Conservation (phyloP, 257 asterid genomes). For the Mentha longifolia region DNA sequence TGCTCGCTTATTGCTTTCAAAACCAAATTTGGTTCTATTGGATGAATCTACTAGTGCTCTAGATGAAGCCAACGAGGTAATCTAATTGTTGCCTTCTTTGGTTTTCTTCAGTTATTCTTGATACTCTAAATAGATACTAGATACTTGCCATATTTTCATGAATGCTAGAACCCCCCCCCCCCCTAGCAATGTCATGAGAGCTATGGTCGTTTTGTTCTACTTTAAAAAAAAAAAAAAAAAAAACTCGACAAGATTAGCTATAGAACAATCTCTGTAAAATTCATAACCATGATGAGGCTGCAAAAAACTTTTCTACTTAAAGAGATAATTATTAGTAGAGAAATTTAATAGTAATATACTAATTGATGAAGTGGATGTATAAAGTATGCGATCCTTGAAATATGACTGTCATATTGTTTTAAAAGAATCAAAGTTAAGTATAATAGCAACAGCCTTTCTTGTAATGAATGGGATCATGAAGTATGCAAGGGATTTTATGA, state of each 20-base stretch:
- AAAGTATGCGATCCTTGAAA: not conserved
- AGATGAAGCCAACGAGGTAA: constrained; percentile 88
- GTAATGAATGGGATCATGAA: constrained; percentile 11
- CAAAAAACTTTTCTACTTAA: not conserved
- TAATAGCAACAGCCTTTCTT: no score
- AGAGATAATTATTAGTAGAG: not conserved
- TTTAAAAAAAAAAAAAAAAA: no score
- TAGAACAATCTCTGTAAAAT: constrained; percentile 6
- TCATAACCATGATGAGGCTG: not conserved
- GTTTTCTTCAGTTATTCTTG: not conserved
- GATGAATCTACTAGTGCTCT: constrained; percentile 91
- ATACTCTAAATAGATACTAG: constrained; percentile 11
- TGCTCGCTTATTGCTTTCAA: constrained; percentile 78
- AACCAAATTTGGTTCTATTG: constrained; percentile 64
- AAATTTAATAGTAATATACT: not conserved
- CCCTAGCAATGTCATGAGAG: not conserved
- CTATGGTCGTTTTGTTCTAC: constrained; percentile 7
- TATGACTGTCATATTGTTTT: not conserved
- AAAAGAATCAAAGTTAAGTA: no score
- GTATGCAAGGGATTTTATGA: not conserved
- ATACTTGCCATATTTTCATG: not conserved
- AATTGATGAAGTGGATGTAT: not conserved
- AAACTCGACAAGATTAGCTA: not conserved
- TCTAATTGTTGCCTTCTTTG: constrained; percentile 5
- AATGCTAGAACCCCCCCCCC: not conserved